Evolutionary conservation across 305 asterid genomes (phyloP).

Genomic region (Salvia sclarea): DNA sequence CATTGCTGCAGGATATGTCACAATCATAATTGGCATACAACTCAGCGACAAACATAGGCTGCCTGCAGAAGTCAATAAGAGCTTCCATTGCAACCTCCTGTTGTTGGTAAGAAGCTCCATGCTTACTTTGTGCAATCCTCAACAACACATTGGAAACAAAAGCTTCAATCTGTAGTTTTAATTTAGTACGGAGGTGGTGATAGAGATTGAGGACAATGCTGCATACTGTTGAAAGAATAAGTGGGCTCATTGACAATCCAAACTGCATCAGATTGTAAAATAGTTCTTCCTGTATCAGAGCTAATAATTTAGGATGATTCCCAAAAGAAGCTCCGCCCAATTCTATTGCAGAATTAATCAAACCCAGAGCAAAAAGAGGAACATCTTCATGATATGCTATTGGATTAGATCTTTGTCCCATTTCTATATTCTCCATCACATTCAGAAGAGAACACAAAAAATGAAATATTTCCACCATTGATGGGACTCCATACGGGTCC

Average conservation of each 20-base stretch:
- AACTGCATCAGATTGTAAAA: slow-evolving; percentile 84
- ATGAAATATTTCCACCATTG: slow-evolving; percentile 89
- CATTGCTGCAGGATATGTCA: slow-evolving; percentile 80
- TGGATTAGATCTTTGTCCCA: slow-evolving; percentile 71
- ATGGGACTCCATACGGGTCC: slow-evolving; percentile 92
- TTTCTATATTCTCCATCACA: slow-evolving; percentile 75
- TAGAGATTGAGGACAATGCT: slow-evolving; percentile 92
- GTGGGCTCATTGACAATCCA: slow-evolving; percentile 91
- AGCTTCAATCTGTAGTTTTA: slow-evolving; percentile 87
- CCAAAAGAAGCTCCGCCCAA: slow-evolving; percentile 79
- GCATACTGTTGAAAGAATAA: slow-evolving; percentile 87
- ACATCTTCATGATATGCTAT: slow-evolving; percentile 95
- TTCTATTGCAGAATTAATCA: slow-evolving; percentile 86
- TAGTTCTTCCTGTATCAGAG: slow-evolving; percentile 86
- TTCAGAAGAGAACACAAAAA: slow-evolving; percentile 89
- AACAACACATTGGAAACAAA: slow-evolving; percentile 77
- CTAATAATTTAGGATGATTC: slow-evolving; percentile 70
- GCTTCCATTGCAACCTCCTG: slow-evolving; percentile 99
- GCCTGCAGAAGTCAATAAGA: slow-evolving; percentile 94
- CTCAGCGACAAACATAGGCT: slow-evolving; percentile 76
- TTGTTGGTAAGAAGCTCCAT: slow-evolving; percentile 88
- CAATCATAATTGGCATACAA: slow-evolving; percentile 92
- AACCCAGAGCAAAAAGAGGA: slow-evolving; percentile 90
- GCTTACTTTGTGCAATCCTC: slow-evolving; percentile 77
- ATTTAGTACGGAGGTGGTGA: slow-evolving; percentile 74